Percentiles rank a stretch among this genome's conserved stretches.
These are phyloP conservation scores for Aspergillus leporis DNA, from an alignment of 495 filamentous ascomycete genomes.

Conservation along the genomic window DNA sequence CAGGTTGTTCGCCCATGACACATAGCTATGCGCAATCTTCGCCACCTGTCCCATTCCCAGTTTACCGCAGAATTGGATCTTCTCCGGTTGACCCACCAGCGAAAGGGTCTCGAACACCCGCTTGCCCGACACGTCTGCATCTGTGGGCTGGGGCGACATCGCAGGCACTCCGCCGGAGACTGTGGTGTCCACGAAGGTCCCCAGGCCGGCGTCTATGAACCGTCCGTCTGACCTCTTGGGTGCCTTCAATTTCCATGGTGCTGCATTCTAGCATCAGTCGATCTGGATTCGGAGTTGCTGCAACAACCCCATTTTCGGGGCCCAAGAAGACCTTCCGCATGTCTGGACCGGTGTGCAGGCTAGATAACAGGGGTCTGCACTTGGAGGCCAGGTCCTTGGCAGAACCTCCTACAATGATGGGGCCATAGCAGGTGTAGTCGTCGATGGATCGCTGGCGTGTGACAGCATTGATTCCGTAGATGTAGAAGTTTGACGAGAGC, in stretches of 20 bases:
- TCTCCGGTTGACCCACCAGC: background rate
- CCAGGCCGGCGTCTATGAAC: background rate
- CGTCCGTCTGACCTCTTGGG: background rate
- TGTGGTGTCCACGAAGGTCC: background rate
- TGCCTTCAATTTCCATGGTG: constrained; percentile 2
- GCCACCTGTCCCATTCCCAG: background rate
- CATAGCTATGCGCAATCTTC: constrained; percentile 3
- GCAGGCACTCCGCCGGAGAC: constrained; percentile 1
- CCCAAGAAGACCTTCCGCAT: background rate
- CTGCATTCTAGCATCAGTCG: constrained; percentile 5
- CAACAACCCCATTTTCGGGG: background rate
- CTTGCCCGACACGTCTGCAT: background rate
- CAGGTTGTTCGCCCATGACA: background rate
- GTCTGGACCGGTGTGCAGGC: background rate
- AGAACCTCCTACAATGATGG: background rate
- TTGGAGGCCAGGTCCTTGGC: background rate
- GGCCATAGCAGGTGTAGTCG: background rate
- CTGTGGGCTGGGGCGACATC: background rate
- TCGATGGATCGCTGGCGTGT: background rate
- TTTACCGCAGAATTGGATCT: background rate
- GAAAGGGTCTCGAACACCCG: background rate
- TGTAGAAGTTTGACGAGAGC: background rate
- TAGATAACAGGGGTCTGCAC: background rate
- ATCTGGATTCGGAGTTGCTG: background rate
- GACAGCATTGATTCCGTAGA: background rate